Base-by-base conservation (phyloP, 1,139 yeast species). In the Hyphopichia burtonii region DNA sequence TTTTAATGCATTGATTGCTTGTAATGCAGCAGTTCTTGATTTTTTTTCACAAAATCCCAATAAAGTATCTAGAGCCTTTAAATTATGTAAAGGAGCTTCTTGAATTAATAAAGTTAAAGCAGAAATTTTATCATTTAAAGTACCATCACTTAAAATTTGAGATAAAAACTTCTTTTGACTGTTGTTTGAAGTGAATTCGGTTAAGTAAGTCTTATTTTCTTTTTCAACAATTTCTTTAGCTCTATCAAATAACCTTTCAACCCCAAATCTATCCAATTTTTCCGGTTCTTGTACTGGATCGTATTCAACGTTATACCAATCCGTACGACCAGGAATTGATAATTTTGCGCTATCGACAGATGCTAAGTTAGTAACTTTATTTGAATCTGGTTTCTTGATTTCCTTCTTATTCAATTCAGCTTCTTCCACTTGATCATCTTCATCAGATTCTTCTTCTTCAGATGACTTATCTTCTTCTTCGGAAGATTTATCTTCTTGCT, bases 71-170 rank as follows among this genome's bases (percentile, higher is more conserved):
- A 94, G 71, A 0, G 96, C 90, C 61, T 88, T 87, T 45, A 84
- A 60, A 51, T 94, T 87, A 60, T 93, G 99, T 44, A 90, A 62
- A 4, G 99, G 99, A 3, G 98, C 90, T 66, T 93, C 99, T 61
- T 93, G 98, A 38, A 91, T 80, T 59, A 93, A 72, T 59, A 93
- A 78, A 0, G 99, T 91, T 56, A 93, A 75, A 0, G 99, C 97
- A 38, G 97, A 88, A 44, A 93, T 87, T 66, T 93, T 91, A 84
- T 93, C 99, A 55, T 83, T 85, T 53, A 93, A 75, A 0, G 99
- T 93, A 86, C 99, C 99, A 49, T 83, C 86, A 6, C 91, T 76
- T 56, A 93, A 76, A 50, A 93, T 85, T 64, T 93, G 96, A 1
- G 93, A 78, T 76, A 91, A 82, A 62, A 91, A 91, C 75, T 86